Conservation (phyloP, 2,329 filamentous ascomycete genomes). For the Botrytis fabae region DNA sequence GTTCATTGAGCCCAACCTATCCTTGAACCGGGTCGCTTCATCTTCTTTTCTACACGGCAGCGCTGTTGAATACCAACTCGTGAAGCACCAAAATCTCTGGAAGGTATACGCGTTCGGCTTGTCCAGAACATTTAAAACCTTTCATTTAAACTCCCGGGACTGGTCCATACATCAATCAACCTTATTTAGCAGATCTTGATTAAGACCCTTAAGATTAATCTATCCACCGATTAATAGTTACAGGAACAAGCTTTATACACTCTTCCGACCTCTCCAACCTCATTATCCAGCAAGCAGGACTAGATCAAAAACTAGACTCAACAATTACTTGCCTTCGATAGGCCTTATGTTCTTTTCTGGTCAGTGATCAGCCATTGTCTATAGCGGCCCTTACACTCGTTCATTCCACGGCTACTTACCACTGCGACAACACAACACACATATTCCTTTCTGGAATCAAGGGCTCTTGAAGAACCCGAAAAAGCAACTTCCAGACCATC, state of each 20-base stretch:
- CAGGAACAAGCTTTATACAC: slow-evolving; percentile 30
- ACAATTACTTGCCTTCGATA: slow-evolving; percentile 32
- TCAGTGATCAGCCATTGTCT: slow-evolving; percentile 36
- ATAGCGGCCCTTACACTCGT: slow-evolving; percentile 38
- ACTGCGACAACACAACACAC: slow-evolving; percentile 6
- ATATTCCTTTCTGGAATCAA: slow-evolving; percentile 16
- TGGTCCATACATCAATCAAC: slow-evolving; percentile 33
- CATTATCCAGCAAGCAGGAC: slow-evolving; percentile 25
- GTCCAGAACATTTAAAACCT: slow-evolving; percentile 31
- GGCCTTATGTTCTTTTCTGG: slow-evolving; percentile 36
- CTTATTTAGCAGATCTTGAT: slow-evolving; percentile 36
- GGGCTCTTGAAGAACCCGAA: slow-evolving; percentile 10
- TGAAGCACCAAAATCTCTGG: slow-evolving; percentile 23
- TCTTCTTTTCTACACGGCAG: slow-evolving; percentile 30
- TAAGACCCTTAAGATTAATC: slow-evolving; percentile 28
- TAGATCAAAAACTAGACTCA: slow-evolving; percentile 24
- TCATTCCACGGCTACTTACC: slow-evolving; percentile 35
- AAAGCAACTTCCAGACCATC: slow-evolving; percentile 10
- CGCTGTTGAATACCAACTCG: slow-evolving; percentile 16
- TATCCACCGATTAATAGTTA: slow-evolving; percentile 30
- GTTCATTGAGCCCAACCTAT: slow-evolving; percentile 31
- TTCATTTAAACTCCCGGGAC: slow-evolving; percentile 33
- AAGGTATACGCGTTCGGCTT: slow-evolving; percentile 38
- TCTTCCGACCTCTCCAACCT: slow-evolving; percentile 26
- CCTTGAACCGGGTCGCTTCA: slow-evolving; percentile 34